phyloP scores from a whole-genome alignment of 2,329 filamentous ascomycete species.

The Ophiostoma fasciatum region DNA sequence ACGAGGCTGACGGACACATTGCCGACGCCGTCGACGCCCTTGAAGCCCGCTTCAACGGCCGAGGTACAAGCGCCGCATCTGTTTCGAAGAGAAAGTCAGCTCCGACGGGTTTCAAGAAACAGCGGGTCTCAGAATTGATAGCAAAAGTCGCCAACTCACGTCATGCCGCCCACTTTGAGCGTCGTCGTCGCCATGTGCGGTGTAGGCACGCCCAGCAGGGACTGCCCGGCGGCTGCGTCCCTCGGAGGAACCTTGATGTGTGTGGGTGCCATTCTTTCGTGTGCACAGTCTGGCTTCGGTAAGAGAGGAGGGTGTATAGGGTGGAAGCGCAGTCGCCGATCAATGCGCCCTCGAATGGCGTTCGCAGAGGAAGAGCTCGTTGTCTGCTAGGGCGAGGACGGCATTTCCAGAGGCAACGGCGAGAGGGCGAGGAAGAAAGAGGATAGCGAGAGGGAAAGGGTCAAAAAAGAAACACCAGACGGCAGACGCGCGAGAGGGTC shows the following conservation, averaged over 20 bases:
- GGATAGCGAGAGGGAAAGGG: background rate
- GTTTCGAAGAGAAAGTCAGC: constrained; percentile 16
- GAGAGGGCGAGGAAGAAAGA: background rate
- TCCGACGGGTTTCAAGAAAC: background rate
- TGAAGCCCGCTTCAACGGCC: constrained; percentile 85
- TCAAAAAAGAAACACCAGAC: background rate
- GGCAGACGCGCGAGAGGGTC: too few species aligned
- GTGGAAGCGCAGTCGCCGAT: background rate
- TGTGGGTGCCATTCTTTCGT: constrained; percentile 32
- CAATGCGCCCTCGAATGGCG: background rate
- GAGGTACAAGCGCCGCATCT: constrained; percentile 89
- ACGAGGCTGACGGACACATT: constrained; percentile 85
- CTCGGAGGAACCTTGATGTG: constrained; percentile 31
- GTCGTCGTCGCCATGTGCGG: constrained; percentile 78
- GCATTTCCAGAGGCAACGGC: constrained; percentile 5
- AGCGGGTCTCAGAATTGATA: background rate
- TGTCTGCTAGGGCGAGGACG: constrained; percentile 1
- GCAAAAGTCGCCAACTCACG: constrained; percentile 30
- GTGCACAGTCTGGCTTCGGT: background rate
- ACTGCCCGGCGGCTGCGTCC: constrained; percentile 18
- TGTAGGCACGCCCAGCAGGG: constrained; percentile 24
- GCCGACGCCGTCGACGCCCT: constrained; percentile 63
- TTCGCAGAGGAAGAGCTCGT: background rate
- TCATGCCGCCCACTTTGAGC: constrained; percentile 78
- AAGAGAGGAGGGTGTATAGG: background rate